These are phyloP conservation scores for Murraya koenigii DNA, from an alignment of 345 rosid species.

Conservation along the genomic window DNA sequence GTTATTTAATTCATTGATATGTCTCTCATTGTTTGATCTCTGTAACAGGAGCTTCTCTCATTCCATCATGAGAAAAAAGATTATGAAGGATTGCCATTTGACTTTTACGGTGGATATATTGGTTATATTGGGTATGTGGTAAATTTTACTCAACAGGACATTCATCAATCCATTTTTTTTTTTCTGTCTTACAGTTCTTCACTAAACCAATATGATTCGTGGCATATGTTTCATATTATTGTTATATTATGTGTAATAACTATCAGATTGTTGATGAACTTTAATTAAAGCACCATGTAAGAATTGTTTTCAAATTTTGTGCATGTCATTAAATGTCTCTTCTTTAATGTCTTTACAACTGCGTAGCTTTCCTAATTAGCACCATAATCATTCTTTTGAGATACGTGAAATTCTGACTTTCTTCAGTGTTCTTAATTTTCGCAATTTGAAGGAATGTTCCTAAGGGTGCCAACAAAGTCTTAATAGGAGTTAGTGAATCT, in stretches of 20 bases:
- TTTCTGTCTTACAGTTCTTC: background rate
- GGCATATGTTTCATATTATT: background rate
- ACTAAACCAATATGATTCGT: background rate
- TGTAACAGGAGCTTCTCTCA: slow-evolving; percentile 69
- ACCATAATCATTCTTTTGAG: background rate
- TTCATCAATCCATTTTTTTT: background rate
- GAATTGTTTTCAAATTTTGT: background rate
- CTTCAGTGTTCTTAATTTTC: background rate
- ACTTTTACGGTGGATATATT: slow-evolving; percentile 85
- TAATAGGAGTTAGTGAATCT: too few relatives aligned
- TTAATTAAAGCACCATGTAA: background rate
- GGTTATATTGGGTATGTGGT: slow-evolving; percentile 87
- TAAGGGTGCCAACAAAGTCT: too few relatives aligned
- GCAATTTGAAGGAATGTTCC: too few relatives aligned
- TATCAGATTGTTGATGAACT: background rate
- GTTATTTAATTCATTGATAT: slow-evolving; percentile 1
- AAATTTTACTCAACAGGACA: slow-evolving; percentile 14
- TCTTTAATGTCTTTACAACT: background rate
- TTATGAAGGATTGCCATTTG: slow-evolving; percentile 81
- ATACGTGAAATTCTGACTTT: background rate
- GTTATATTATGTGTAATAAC: background rate
- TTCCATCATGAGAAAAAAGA: slow-evolving; percentile 63
- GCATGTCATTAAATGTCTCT: background rate
- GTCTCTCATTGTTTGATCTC: slow-evolving; percentile 13
- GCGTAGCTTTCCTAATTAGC: background rate